These are phyloP conservation scores for Aspergillus panamensis DNA, from an alignment of 495 filamentous ascomycete species.

Conservation along the genomic window DNA sequence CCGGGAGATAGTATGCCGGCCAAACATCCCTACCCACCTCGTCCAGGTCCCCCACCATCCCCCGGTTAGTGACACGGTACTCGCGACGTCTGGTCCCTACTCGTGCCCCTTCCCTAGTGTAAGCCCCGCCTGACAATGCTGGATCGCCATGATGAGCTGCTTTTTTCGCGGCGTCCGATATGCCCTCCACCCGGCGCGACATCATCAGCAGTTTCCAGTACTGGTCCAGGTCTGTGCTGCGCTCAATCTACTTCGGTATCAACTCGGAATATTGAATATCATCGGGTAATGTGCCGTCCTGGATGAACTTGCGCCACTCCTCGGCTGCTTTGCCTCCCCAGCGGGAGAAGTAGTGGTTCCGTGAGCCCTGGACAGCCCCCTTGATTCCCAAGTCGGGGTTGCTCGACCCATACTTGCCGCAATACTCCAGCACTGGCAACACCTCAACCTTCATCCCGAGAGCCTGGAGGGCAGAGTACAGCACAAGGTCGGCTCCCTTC, in stretches of 20 bases:
- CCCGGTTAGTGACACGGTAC: neutral
- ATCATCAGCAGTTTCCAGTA: slow-evolving; percentile 18
- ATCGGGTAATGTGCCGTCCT: neutral
- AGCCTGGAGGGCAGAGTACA: slow-evolving; percentile 24
- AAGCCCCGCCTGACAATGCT: neutral
- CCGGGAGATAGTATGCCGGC: slow-evolving; percentile 14
- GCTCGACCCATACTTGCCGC: neutral
- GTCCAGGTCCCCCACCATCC: neutral
- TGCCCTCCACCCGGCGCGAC: slow-evolving; percentile 10
- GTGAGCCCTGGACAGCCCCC: neutral
- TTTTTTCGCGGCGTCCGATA: neutral
- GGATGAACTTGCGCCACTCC: neutral
- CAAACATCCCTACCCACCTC: slow-evolving; percentile 1
- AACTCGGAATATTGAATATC: neutral
- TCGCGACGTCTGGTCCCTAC: neutral
- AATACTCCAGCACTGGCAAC: slow-evolving; percentile 16
- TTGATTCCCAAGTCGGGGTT: slow-evolving; percentile 2
- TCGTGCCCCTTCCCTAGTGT: neutral
- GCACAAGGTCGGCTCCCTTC: slow-evolving; percentile 25
- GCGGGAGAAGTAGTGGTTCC: neutral
- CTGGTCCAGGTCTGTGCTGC: slow-evolving; percentile 11
- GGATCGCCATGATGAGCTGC: neutral
- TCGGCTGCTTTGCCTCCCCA: neutral
- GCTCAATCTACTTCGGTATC: neutral
- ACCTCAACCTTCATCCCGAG: slow-evolving; percentile 20